A percentile compares a stretch with the other conserved stretches of the same genome.
These are phyloP conservation scores for Saraca asoca DNA, from an alignment of 331 rosid species.

Conservation along the genomic window DNA sequence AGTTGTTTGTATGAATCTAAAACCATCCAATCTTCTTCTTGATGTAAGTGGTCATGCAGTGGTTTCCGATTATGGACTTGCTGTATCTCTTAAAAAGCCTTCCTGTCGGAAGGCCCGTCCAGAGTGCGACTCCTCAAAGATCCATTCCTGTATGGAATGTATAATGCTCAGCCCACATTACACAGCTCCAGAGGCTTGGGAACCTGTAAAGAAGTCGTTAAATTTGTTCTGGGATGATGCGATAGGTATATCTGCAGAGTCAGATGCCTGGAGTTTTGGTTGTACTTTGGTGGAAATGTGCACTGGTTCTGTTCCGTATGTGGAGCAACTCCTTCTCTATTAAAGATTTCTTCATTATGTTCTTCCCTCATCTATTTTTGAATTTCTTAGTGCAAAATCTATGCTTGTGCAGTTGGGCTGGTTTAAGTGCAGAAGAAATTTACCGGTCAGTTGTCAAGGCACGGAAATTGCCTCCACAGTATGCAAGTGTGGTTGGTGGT, in stretches of 20 bases:
- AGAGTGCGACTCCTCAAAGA: conserved; percentile 75
- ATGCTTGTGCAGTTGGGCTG: conserved; percentile 69
- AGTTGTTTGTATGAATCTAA: conserved; percentile 92
- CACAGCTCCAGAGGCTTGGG: conserved; percentile 99
- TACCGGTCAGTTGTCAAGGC: conserved; percentile 68
- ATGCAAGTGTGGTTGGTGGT: conserved; percentile 80
- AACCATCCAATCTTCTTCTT: conserved; percentile 96
- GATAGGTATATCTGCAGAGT: conserved; percentile 76
- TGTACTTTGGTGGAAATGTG: conserved; percentile 90
- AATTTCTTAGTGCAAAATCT: conserved; percentile 19
- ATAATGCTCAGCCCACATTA: conserved; percentile 97
- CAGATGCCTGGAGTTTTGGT: conserved; percentile 91
- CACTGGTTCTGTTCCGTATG: conserved; percentile 85
- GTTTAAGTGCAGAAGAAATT: conserved; percentile 69
- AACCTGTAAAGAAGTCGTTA: conserved; percentile 84
- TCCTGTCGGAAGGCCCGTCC: conserved; percentile 82
- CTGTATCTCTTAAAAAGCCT: conserved; percentile 87
- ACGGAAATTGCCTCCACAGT: conserved; percentile 72
- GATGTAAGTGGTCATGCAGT: conserved; percentile 83
- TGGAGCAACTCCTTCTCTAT: conserved; percentile 35
- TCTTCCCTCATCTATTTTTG: conserved; percentile 19
- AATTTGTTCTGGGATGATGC: conserved; percentile 94
- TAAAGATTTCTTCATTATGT: conserved; percentile 16
- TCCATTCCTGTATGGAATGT: conserved; percentile 97
- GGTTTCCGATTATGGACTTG: conserved; percentile 97